Conservation (phyloP, 306 rosid species). For the Cyamopsis tetragonoloba region DNA sequence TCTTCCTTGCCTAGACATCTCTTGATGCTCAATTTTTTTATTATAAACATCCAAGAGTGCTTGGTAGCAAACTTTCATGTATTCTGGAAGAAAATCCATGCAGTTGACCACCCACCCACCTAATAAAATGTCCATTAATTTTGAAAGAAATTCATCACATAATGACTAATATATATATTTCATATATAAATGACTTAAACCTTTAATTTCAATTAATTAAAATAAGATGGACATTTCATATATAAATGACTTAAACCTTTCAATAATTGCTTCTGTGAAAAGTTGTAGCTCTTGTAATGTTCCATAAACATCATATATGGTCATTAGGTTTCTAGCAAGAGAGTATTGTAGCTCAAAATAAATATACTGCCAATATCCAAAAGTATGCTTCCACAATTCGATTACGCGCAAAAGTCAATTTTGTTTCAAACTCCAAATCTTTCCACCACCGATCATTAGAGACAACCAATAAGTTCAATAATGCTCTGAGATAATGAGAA, state of each 20-base stretch:
- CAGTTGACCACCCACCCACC: slow-evolving; percentile 5
- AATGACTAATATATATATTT: too few relatives aligned
- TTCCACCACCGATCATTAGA: not conserved
- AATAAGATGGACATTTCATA: too few relatives aligned
- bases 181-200: too few relatives aligned
- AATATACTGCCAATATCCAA: slow-evolving; percentile 31
- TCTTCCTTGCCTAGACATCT: slow-evolving; percentile 10
- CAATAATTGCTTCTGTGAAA: slow-evolving; percentile 34
- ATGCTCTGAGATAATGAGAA: too few relatives aligned
- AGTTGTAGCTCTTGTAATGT: slow-evolving; percentile 37
- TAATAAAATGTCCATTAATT: not conserved
- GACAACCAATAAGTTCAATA: not conserved
- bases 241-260: slow-evolving; percentile 40
- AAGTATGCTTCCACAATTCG: slow-evolving; percentile 34
- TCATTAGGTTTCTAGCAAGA: slow-evolving; percentile 5
- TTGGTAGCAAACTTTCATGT: not conserved
- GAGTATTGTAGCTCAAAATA: slow-evolving; percentile 26
- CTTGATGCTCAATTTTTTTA: slow-evolving; percentile 31
- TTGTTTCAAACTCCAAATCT: not conserved
- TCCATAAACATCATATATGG: slow-evolving; percentile 41
- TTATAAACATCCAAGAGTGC: slow-evolving; percentile 9
- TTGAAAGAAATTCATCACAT: too few relatives aligned
- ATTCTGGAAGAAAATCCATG: not conserved
- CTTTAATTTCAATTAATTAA: not conserved
- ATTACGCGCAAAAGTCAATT: not conserved